Evolutionary conservation across 441 rosid species (phyloP).

Genomic region (Populus hybrid): DNA sequence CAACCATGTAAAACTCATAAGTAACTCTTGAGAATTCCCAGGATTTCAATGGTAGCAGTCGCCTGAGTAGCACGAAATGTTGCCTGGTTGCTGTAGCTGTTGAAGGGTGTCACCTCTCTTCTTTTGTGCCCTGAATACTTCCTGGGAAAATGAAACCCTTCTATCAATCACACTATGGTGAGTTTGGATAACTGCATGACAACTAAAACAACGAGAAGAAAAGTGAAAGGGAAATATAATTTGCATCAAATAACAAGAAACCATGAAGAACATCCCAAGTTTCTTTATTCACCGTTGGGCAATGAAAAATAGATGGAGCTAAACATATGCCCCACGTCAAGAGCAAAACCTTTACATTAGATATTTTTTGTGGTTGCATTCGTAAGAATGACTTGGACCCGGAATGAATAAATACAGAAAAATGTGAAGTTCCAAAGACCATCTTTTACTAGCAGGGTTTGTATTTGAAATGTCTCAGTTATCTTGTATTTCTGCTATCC

Average conservation of each 20-base stretch:
- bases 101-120: no score
- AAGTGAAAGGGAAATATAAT: not conserved
- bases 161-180: no score
- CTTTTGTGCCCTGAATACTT: no score
- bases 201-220: not conserved
- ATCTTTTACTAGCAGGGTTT: not conserved
- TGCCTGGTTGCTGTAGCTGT: no score
- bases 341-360: slow-evolving; percentile 15
- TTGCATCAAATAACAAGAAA: not conserved
- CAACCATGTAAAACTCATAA: no score
- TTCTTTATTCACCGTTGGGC: slow-evolving; percentile 12
- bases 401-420: slow-evolving; percentile 30
- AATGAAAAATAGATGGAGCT: slow-evolving; percentile 20
- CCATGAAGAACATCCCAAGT: not conserved
- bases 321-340: slow-evolving; percentile 19
- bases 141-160: no score
- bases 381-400: slow-evolving; percentile 16
- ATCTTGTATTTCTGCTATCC: slow-evolving; percentile 49
- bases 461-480: slow-evolving; percentile 16
- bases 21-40: no score
- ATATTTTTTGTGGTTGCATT: slow-evolving; percentile 7
- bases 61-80: no score
- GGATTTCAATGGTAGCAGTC: no score
- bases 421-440: slow-evolving; percentile 14
- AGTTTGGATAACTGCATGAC: no score